phyloP scores from a whole-genome alignment of 352 stramenopile species.

The Blastocystis hominis region DNA sequence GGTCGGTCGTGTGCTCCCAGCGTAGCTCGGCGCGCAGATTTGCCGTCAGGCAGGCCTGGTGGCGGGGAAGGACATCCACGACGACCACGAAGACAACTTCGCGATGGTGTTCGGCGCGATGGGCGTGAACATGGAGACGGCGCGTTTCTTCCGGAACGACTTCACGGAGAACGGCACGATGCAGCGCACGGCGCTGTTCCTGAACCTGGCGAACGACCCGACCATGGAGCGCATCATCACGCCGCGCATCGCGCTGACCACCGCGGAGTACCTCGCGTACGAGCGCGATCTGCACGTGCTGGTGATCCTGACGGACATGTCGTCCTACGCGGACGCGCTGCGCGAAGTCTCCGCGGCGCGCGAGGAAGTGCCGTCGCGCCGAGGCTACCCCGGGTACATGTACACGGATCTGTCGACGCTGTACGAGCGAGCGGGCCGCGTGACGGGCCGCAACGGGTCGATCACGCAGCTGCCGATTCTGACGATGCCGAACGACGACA shows the following conservation, averaged over 20 bases:
- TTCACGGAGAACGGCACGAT: conserved; percentile 82
- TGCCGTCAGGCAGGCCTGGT: conserved; percentile 92
- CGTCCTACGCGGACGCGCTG: conserved; percentile 76
- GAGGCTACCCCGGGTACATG: conserved; percentile 99
- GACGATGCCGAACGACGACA: conserved; percentile 99
- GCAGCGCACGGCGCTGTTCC: conserved; percentile 93
- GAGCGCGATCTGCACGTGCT: conserved; percentile 96
- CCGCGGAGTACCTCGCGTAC: conserved; percentile 98
- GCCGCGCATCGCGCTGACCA: conserved; percentile 87
- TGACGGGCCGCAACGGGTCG: conserved; percentile 90
- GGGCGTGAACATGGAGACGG: conserved; percentile 99
- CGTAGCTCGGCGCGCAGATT: conserved; percentile 92
- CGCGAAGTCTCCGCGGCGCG: too few relatives aligned
- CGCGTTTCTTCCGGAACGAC: conserved; percentile 73
- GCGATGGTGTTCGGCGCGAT: conserved; percentile 98
- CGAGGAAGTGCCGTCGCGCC: conserved; percentile 89
- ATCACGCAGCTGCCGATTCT: conserved; percentile 98
- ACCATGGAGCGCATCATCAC: conserved; percentile 99
- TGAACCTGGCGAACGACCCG: conserved; percentile 97
- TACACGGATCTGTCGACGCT: conserved; percentile 98
- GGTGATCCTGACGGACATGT: conserved; percentile 98
- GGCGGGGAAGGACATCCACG: conserved; percentile 91
- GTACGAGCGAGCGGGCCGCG: conserved; percentile 92
- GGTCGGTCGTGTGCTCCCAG: neutral
- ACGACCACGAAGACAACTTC: conserved; percentile 98